Conservation (phyloP, 805 yeast genomes). For the Huiozyma naganishii region DNA sequence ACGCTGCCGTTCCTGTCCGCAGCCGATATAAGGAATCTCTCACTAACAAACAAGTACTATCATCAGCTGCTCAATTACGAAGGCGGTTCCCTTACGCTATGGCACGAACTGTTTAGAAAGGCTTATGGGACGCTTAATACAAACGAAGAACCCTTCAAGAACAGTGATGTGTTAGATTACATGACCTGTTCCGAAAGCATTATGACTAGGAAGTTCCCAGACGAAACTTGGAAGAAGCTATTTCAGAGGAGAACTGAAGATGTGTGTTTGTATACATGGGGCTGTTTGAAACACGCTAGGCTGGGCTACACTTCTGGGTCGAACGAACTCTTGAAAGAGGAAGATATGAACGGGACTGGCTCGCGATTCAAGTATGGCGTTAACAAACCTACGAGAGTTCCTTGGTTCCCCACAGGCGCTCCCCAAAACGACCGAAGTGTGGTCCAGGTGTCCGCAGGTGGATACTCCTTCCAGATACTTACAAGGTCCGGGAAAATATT, state of each 20-base stretch:
- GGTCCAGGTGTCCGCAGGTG: conserved; percentile 43
- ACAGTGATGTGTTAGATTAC: conserved; percentile 10
- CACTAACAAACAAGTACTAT: conserved; percentile 24
- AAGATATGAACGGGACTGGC: conserved; percentile 13
- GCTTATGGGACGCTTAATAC: conserved; percentile 18
- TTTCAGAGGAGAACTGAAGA: conserved; percentile 14
- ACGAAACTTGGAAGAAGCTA: conserved; percentile 19
- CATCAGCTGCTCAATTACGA: conserved; percentile 18
- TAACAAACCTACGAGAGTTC: conserved; percentile 22
- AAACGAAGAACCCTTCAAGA: conserved; percentile 23
- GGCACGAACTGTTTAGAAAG: conserved; percentile 25
- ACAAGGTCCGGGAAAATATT: conserved; percentile 46
- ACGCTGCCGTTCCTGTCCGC: conserved; percentile 22
- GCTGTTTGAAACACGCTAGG: conserved; percentile 24
- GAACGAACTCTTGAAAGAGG: conserved; percentile 10
- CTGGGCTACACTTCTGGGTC: conserved; percentile 23
- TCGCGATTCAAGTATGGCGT: conserved; percentile 21
- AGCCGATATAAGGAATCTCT: conserved; percentile 21
- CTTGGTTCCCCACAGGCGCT: conserved; percentile 15
- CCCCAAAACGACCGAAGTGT: conserved; percentile 12
- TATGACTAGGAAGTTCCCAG: conserved; percentile 10
- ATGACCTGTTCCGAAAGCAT: conserved; percentile 21
- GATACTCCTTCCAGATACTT: conserved; percentile 51
- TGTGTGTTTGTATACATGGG: conserved; percentile 25
- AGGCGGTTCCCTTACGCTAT: conserved; percentile 17